These are phyloP conservation scores for Ustilago xerochloae DNA, from an alignment of 1,284 basidiomycete species.

Conservation along the genomic window DNA sequence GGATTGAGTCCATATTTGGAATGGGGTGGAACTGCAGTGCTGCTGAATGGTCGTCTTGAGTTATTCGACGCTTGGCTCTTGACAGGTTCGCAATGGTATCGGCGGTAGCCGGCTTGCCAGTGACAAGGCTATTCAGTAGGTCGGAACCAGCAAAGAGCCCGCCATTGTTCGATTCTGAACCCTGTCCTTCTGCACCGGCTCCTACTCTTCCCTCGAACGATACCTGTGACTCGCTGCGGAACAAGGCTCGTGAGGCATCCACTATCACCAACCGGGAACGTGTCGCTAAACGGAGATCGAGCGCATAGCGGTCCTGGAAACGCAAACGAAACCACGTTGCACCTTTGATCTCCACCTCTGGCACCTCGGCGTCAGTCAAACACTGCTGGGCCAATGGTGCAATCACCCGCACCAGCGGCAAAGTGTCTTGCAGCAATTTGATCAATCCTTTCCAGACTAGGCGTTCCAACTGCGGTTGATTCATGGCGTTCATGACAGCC, in stretches of 20 bases:
- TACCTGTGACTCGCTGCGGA: conserved; percentile 18
- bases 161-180: neutral
- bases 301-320: conserved; percentile 78
- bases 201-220: neutral
- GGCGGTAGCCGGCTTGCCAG: neutral
- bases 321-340: conserved; percentile 82
- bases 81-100: neutral
- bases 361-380: conserved; percentile 65
- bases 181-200: neutral
- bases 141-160: conserved; percentile 15
- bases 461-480: conserved; percentile 22
- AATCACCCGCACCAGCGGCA: conserved; percentile 78
- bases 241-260: conserved; percentile 42
- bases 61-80: neutral
- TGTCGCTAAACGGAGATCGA: conserved; percentile 81
- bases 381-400: conserved; percentile 73
- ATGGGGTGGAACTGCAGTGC: conserved; percentile 32
- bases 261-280: conserved; percentile 70
- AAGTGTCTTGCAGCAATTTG: conserved; percentile 74
- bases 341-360: conserved; percentile 78
- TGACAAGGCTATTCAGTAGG: conserved; percentile 16
- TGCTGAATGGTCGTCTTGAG: neutral
- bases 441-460: conserved; percentile 46
- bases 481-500: conserved; percentile 62
- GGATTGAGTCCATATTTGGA: conserved; percentile 26